A percentile compares a stretch with the other conserved stretches of the same genome.
Evolutionary conservation across 108 stramenopile species (phyloP).

Genomic region (Cyclotella cryptica): DNA sequence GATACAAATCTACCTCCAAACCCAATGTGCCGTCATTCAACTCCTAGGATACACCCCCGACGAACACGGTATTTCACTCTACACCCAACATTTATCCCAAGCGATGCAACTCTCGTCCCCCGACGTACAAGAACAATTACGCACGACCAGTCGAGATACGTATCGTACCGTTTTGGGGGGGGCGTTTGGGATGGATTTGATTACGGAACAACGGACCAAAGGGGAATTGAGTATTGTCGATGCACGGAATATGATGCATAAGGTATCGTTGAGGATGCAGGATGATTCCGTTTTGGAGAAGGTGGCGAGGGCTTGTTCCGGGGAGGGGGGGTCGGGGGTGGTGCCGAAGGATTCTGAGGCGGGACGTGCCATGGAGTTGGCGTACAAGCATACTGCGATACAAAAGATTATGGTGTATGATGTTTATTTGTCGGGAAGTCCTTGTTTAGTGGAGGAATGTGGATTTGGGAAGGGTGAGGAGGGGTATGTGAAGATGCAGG

Average conservation of each 20-base stretch:
- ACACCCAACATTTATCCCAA: slow-evolving; percentile 70
- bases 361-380: slow-evolving; percentile 62
- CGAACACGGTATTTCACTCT: slow-evolving; percentile 79
- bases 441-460: slow-evolving; percentile 66
- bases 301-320: slow-evolving; percentile 59
- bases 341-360: slow-evolving; percentile 52
- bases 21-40: slow-evolving; percentile 79
- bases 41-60: slow-evolving; percentile 74
- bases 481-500: slow-evolving; percentile 87
- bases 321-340: slow-evolving; percentile 4
- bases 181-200: slow-evolving; percentile 68
- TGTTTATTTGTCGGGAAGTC: slow-evolving; percentile 75
- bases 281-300: slow-evolving; percentile 66
- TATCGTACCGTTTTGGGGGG: slow-evolving; percentile 73
- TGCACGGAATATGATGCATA: slow-evolving; percentile 86
- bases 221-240: slow-evolving; percentile 75
- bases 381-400: slow-evolving; percentile 75
- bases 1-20: slow-evolving; percentile 80
- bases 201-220: slow-evolving; percentile 35
- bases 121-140: slow-evolving; percentile 63
- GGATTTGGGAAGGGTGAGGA: slow-evolving; percentile 79
- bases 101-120: slow-evolving; percentile 54
- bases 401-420: slow-evolving; percentile 79
- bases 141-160: slow-evolving; percentile 61
- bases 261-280: slow-evolving; percentile 75